A percentile compares a stretch with the other conserved stretches of the same genome.
These are phyloP conservation scores for Rhipidocladum racemiflorum DNA, from an alignment of 176 grass and related monocot genomes.

Conservation along the genomic window DNA sequence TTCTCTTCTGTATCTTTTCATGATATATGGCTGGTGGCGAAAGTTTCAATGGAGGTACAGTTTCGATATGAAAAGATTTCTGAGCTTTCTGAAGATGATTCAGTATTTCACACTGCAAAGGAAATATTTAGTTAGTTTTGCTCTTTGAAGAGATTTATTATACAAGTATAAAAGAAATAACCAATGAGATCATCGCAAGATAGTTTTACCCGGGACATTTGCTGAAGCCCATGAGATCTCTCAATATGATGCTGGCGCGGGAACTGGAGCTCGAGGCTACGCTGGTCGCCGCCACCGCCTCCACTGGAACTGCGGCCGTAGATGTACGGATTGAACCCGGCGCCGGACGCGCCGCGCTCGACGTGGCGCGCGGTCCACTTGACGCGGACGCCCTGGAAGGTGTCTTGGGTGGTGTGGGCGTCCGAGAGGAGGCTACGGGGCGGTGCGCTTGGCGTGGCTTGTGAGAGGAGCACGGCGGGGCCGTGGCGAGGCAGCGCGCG, in stretches of 20 bases:
- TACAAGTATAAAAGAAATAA: constrained; percentile 7
- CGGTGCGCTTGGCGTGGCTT: constrained; percentile 38
- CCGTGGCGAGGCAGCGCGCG: constrained; percentile 48
- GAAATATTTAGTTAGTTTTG: constrained; percentile 21
- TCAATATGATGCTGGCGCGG: too few species aligned
- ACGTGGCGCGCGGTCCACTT: constrained; percentile 17
- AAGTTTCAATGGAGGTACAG: constrained; percentile 78
- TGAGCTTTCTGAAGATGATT: constrained; percentile 86
- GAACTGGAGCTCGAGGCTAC: too few species aligned
- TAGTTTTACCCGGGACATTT: constrained; percentile 81
- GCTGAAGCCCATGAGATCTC: constrained; percentile 62
- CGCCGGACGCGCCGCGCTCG: too few species aligned
- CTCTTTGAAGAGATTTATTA: background rate
- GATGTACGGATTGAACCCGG: too few species aligned
- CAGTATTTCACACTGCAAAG: constrained; percentile 90
- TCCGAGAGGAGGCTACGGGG: constrained; percentile 61
- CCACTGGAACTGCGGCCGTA: too few species aligned
- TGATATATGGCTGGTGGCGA: constrained; percentile 88
- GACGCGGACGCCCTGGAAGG: constrained; percentile 47
- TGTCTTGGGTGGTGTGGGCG: constrained; percentile 55
- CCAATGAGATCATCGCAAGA: constrained; percentile 6
- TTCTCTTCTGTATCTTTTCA: constrained; percentile 74
- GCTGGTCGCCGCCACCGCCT: too few species aligned
- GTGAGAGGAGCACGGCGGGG: constrained; percentile 48
- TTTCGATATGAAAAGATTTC: constrained; percentile 64